Evolutionary conservation across 139 green algal genomes (phyloP).

Genomic region (Chlorella sp.): DNA sequence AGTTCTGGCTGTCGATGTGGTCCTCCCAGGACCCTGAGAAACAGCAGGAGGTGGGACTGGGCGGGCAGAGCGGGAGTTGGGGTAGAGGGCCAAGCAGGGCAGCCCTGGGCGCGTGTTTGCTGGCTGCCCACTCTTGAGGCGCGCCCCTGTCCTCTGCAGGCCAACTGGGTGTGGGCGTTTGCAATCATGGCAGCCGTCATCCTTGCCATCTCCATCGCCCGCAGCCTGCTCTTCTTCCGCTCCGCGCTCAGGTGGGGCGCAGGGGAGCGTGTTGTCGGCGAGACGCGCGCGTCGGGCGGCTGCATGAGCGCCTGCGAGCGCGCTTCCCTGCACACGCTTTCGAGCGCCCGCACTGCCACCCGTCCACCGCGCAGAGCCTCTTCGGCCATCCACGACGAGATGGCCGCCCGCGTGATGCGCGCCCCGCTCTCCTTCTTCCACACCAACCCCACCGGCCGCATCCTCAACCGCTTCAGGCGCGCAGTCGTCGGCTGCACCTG

Average conservation of each 20-base stretch:
- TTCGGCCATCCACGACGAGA: conserved; percentile 63
- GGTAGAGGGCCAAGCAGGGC: conserved; percentile 7
- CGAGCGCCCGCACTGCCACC: no score
- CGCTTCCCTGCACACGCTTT: no score
- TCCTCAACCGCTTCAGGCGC: conserved; percentile 91
- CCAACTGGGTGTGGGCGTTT: conserved; percentile 57
- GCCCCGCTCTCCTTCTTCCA: conserved; percentile 94
- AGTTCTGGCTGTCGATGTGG: conserved; percentile 77
- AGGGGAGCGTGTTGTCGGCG: no score
- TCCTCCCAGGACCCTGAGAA: conserved; percentile 17
- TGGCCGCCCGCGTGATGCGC: conserved; percentile 72
- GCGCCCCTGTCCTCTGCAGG: not conserved
- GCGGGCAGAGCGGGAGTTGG: not conserved
- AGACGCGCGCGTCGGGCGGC: no score
- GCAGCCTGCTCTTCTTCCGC: conserved; percentile 67
- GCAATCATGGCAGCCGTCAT: conserved; percentile 55
- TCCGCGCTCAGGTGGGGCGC: conserved; percentile 42
- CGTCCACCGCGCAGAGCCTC: no score
- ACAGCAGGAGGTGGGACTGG: conserved; percentile 27
- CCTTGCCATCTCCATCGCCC: conserved; percentile 46
- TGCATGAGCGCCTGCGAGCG: no score
- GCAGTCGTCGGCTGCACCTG: no score
- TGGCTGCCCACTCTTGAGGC: no score
- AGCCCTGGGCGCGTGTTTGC: no score
- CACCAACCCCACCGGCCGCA: conserved; percentile 86